Percentiles rank a stretch among this genome's conserved stretches.
Conservation (phyloP, 495 filamentous ascomycete genomes). For the Hyaloscypha hepaticicola region DNA sequence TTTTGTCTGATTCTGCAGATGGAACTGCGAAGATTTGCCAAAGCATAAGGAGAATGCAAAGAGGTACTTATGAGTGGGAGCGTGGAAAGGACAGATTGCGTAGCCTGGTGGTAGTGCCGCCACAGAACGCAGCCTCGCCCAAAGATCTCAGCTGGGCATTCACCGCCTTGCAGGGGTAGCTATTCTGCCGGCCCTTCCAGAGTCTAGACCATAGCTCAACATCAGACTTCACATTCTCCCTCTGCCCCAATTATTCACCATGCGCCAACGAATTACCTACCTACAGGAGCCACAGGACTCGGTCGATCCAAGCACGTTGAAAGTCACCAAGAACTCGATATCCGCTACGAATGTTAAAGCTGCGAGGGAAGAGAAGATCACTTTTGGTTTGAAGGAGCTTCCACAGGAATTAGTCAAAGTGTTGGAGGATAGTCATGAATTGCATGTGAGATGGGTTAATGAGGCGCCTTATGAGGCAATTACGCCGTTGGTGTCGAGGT, state of each 20-base stretch:
- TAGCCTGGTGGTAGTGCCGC: not conserved
- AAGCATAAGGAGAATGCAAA: not conserved
- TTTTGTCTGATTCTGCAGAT: not conserved
- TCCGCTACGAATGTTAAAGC: constrained; percentile 57
- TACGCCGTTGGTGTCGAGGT: constrained; percentile 69
- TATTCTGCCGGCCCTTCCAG: constrained; percentile 11
- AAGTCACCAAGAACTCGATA: constrained; percentile 49
- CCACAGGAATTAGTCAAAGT: constrained; percentile 62
- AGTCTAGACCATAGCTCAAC: not conserved
- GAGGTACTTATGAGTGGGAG: not conserved
- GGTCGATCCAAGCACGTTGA: constrained; percentile 59
- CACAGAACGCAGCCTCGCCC: not conserved
- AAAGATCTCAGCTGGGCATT: not conserved
- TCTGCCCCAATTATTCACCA: constrained; percentile 37
- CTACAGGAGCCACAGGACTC: constrained; percentile 61
- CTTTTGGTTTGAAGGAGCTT: constrained; percentile 70
- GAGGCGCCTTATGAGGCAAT: constrained; percentile 52
- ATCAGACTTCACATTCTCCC: not conserved
- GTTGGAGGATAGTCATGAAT: constrained; percentile 65
- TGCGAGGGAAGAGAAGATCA: constrained; percentile 78
- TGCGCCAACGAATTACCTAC: constrained; percentile 87
- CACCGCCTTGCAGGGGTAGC: constrained; percentile 16
- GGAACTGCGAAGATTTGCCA: not conserved
- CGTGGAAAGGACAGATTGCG: constrained; percentile 23
- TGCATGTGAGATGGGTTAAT: constrained; percentile 80